Evolutionary conservation across 768 basidiomycete genomes (phyloP).

Genomic region (Tricholoma bakamatsutake): DNA sequence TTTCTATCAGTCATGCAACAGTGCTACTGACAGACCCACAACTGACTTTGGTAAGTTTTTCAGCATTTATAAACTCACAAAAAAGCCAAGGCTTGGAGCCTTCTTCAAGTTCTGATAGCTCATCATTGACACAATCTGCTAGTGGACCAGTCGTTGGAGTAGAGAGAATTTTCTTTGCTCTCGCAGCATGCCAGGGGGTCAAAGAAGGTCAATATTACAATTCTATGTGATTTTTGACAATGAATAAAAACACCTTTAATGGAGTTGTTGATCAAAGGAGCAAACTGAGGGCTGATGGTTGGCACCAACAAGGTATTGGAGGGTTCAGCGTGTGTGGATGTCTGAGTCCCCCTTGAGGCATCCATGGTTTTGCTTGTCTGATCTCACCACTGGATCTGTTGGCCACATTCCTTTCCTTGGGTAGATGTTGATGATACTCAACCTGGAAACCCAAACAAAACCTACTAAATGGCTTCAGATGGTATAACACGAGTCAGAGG

Average conservation of each 20-base stretch:
- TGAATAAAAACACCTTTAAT: conserved; percentile 56
- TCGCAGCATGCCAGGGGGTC: conserved; percentile 51
- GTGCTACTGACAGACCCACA: conserved; percentile 1
- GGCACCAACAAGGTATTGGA: conserved; percentile 6
- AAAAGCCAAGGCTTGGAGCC: conserved; percentile 24
- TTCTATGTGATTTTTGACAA: conserved; percentile 43
- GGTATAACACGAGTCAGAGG: too few relatives aligned
- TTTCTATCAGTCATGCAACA: conserved; percentile 6
- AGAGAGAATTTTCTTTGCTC: conserved; percentile 38
- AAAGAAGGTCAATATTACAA: conserved; percentile 55
- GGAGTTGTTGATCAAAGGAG: conserved; percentile 13
- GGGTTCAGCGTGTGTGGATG: conserved; percentile 3
- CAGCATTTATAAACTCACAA: conserved; percentile 40
- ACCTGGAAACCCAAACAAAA: too few relatives aligned
- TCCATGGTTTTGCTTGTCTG: too few relatives aligned
- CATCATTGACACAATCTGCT: conserved; percentile 25
- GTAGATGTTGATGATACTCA: too few relatives aligned
- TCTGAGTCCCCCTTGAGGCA: too few relatives aligned
- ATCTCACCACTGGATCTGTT: too few relatives aligned
- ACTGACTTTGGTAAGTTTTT: conserved; percentile 41
- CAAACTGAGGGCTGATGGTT: not conserved
- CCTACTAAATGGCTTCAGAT: too few relatives aligned
- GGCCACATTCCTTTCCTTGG: too few relatives aligned
- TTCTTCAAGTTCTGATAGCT: conserved; percentile 16
- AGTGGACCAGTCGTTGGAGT: conserved; percentile 21